Base-by-base conservation (phyloP, 768 basidiomycete genomes). In the Suillus placidus region DNA sequence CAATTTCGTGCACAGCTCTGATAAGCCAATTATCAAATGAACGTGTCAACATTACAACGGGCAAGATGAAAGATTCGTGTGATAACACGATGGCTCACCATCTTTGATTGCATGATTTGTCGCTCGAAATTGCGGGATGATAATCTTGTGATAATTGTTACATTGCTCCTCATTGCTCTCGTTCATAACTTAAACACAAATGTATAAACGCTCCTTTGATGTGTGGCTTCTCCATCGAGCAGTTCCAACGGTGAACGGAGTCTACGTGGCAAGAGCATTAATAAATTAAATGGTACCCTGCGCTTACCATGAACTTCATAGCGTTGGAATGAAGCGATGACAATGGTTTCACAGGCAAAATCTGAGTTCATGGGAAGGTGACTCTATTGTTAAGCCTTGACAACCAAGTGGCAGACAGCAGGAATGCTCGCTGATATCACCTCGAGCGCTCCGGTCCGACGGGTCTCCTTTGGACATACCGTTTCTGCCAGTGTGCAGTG, bases 341-440 rank as follows among this genome's bases (percentile, higher is more conserved):
- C 54, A 35, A 34, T 30, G 52, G 16, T 60, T 38, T 56, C 56
- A 61, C 40, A 42, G 35, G 56, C 13, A 37, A 55, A 20, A 55
- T 55, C 54, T 55, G n/a, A 37, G 55, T 23, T 42, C 61, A 69
- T 67, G 64, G 65, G 65, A 68, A 66, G 49, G 61, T 45, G 23
- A 40, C 43, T 57, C 47, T 65, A 63, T 69, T 68, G 63, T 67
- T 66, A 42, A 60, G 54, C 69, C 69, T 68, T 70, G 65, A 68
- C 67, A 63, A 70, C 69, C 61, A 40, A 57, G 18, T 68, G 67
- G 40, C 67, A 66, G 67, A 64, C 52, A 66, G 49, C 32, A 66
- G 38, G 67, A 42, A 62, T 52, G 45, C 20, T 61, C 51, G 61
- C 43, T 66, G 65, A 65, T 63, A 35, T 32, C n/a, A 55, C 56